Evolutionary conservation across 495 filamentous ascomycete genomes (phyloP).

Genomic region (Patellaria atrata): DNA sequence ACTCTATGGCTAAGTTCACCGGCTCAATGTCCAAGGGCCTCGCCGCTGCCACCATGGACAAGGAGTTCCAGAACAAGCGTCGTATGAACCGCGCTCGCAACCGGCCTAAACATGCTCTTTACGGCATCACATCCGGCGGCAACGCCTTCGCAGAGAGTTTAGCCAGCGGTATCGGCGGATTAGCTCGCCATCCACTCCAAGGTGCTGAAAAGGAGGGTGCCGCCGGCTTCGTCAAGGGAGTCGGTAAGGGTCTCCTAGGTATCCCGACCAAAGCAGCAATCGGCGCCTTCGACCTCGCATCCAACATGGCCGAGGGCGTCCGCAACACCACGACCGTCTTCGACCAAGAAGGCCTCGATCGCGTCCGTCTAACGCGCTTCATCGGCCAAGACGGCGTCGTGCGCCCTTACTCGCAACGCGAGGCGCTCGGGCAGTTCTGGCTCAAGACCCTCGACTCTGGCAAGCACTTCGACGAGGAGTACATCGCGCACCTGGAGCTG

Average conservation of each 20-base stretch:
- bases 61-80: conserved; percentile 92
- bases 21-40: conserved; percentile 94
- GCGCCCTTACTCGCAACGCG: conserved; percentile 86
- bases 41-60: conserved; percentile 87
- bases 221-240: conserved; percentile 89
- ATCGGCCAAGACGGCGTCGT: conserved; percentile 87
- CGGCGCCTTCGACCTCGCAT: conserved; percentile 90
- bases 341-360: conserved; percentile 83
- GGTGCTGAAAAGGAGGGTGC: conserved; percentile 92
- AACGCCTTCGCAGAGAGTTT: conserved; percentile 85
- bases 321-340: conserved; percentile 98
- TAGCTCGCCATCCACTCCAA: conserved; percentile 85
- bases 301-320: conserved; percentile 90
- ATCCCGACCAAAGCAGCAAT: conserved; percentile 93
- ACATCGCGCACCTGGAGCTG: conserved; percentile 91
- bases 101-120: conserved; percentile 89
- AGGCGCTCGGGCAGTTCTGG: conserved; percentile 96
- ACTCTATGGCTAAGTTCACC: conserved; percentile 91
- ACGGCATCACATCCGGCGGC: conserved; percentile 88
- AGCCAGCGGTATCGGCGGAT: conserved; percentile 83
- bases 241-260: conserved; percentile 87
- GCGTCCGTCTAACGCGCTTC: conserved; percentile 81
- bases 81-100: conserved; percentile 89
- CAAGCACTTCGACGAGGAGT: conserved; percentile 93
- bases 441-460: conserved; percentile 94